phyloP scores from a whole-genome alignment of 129 eudicot genomes.

The Logfia minima region DNA sequence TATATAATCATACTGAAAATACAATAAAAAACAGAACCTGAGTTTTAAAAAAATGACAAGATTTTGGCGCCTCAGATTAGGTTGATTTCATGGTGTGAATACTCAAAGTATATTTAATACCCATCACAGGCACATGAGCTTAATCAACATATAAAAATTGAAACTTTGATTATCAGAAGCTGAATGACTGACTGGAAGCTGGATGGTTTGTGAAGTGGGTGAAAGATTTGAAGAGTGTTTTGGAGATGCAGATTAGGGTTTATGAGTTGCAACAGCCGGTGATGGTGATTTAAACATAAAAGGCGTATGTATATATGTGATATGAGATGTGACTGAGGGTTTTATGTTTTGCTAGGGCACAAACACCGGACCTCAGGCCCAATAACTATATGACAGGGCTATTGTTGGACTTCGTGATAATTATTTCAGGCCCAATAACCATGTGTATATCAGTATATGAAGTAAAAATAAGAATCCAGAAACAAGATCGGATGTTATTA shows the following conservation, averaged over 20 bases:
- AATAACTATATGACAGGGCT: background rate
- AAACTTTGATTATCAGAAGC: background rate
- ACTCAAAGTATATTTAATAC: conserved; percentile 33
- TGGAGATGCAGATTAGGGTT: background rate
- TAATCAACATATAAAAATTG: background rate
- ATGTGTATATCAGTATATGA: too few relatives aligned
- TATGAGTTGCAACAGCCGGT: background rate
- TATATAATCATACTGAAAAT: background rate
- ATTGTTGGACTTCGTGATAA: background rate
- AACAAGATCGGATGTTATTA: too few relatives aligned
- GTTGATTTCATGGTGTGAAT: conserved; percentile 31
- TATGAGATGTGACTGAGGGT: background rate
- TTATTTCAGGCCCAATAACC: too few relatives aligned
- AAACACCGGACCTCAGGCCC: background rate
- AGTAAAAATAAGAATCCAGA: too few relatives aligned
- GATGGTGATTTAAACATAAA: background rate
- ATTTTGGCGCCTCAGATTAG: conserved; percentile 25
- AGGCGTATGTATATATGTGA: background rate
- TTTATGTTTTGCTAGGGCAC: conserved; percentile 13
- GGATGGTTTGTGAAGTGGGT: too few relatives aligned
- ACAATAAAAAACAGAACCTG: too few relatives aligned
- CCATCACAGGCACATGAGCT: conserved; percentile 20
- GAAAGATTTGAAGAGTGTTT: background rate
- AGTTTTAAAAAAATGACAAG: background rate
- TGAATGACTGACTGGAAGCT: too few relatives aligned